Percentiles rank a stretch among this genome's conserved stretches.
These are phyloP conservation scores for Gliomastix tumulicola DNA, from an alignment of 2,329 filamentous ascomycete species.

Conservation along the genomic window DNA sequence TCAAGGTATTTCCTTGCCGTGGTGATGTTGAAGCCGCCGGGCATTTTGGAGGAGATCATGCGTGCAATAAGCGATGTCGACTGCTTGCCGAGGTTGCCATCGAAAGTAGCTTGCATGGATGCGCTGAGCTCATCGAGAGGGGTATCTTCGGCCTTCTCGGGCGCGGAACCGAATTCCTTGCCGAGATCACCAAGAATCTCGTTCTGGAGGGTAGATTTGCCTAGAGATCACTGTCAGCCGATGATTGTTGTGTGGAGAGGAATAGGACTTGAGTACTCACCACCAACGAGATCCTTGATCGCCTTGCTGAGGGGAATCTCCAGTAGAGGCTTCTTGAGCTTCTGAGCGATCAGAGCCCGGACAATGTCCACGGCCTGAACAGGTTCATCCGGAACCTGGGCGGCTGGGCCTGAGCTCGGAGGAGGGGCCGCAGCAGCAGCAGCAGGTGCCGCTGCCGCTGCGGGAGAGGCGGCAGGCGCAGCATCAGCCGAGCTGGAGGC, in stretches of 20 bases:
- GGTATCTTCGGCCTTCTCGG: conserved; percentile 96
- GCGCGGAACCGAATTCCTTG: conserved; percentile 97
- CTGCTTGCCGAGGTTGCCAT: conserved; percentile 95
- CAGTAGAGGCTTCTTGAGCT: conserved; percentile 86
- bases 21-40: conserved; percentile 98
- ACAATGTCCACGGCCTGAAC: conserved; percentile 87
- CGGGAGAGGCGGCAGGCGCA: conserved; percentile 44
- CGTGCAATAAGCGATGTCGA: conserved; percentile 89
- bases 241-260: too few species aligned
- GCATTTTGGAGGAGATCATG: conserved; percentile 98
- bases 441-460: conserved; percentile 47
- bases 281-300: conserved; percentile 96
- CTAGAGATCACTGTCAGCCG: conserved; percentile 36
- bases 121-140: conserved; percentile 92
- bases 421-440: conserved; percentile 52
- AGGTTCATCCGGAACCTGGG: conserved; percentile 77
- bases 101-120: conserved; percentile 97
- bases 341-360: conserved; percentile 85
- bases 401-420: conserved; percentile 76
- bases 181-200: conserved; percentile 96
- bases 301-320: conserved; percentile 93
- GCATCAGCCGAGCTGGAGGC: conserved; percentile 28
- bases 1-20: conserved; percentile 91
- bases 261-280: conserved; percentile 61
- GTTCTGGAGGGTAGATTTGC: conserved; percentile 97